Evolutionary conservation across 306 rosid species (phyloP).

Genomic region (Sphenostylis stenocarpa): DNA sequence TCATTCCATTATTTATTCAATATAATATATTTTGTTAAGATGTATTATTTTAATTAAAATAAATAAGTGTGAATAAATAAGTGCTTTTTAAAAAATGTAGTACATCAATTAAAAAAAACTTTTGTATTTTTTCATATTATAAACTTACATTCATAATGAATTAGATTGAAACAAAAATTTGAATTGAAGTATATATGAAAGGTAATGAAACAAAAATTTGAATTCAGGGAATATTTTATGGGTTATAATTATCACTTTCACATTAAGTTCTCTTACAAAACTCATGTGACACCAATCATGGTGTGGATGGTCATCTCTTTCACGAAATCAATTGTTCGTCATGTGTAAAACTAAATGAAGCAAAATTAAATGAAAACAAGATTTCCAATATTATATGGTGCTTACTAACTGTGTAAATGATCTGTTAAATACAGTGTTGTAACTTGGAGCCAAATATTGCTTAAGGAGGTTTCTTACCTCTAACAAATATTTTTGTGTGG

Average conservation of each 20-base stretch:
- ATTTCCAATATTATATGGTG: background rate
- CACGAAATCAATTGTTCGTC: background rate
- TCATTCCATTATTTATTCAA: too few relatives aligned
- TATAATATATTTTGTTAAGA: too few relatives aligned
- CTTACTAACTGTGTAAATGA: background rate
- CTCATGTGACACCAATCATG: background rate
- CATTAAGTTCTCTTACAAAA: background rate
- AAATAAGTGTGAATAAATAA: too few relatives aligned
- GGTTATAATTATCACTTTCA: background rate
- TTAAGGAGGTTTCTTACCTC: conserved; percentile 36
- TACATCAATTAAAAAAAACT: too few relatives aligned
- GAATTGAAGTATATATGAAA: background rate
- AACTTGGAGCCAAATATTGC: conserved; percentile 30
- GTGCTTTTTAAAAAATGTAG: too few relatives aligned
- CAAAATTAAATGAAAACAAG: background rate
- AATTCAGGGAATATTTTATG: background rate
- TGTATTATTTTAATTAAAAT: too few relatives aligned
- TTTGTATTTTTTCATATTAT: too few relatives aligned
- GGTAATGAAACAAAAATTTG: background rate
- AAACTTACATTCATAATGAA: background rate
- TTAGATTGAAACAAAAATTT: background rate
- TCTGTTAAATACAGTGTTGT: conserved; percentile 1
- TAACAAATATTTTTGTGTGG: conserved; percentile 30
- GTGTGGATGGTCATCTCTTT: background rate
- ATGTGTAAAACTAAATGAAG: background rate